Percentiles rank a stretch among this genome's conserved stretches.
Conservation (phyloP, 768 basidiomycete genomes). For the Suillus luteus region DNA sequence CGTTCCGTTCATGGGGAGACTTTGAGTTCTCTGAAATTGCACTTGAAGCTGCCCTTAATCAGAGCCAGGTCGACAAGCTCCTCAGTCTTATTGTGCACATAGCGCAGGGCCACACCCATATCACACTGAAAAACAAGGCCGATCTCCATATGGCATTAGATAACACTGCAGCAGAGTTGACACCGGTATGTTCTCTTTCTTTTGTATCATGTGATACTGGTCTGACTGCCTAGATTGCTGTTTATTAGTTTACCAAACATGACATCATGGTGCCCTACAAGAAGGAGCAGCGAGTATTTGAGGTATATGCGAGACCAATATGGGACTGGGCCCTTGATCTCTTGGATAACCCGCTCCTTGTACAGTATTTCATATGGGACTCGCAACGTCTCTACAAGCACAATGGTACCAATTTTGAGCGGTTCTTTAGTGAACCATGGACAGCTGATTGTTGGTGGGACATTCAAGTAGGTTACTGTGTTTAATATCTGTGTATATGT, state of each 20-base stretch:
- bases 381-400: no score
- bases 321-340: no score
- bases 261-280: neutral
- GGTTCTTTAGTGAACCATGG: no score
- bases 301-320: neutral
- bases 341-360: no score
- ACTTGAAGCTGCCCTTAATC: neutral
- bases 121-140: constrained; percentile 13
- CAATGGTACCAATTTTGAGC: no score
- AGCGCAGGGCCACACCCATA: constrained; percentile 22
- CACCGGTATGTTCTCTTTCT: neutral
- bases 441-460: no score
- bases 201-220: neutral
- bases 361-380: no score
- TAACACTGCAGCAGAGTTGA: neutral
- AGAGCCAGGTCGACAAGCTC: constrained; percentile 1
- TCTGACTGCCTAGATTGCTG: neutral
- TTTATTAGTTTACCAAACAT: neutral
- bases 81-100: constrained; percentile 10
- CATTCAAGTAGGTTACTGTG: no score
- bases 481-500: no score
- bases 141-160: constrained; percentile 9
- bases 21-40: neutral
- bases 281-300: neutral
- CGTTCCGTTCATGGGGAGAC: neutral